A percentile compares a stretch with the other conserved stretches of the same genome.
phyloP scores from a whole-genome alignment of 306 rosid genomes.

The Quercus suber region DNA sequence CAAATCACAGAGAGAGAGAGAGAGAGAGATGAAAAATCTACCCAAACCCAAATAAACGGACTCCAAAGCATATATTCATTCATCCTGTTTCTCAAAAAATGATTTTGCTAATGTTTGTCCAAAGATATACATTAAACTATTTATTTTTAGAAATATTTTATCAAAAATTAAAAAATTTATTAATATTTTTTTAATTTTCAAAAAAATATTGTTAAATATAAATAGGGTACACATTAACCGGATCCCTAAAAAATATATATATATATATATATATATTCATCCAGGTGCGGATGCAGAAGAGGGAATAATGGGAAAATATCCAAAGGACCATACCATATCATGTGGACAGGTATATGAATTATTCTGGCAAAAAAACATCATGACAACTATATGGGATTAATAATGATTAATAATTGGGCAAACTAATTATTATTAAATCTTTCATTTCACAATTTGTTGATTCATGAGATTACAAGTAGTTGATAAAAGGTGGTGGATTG shows the following conservation, averaged over 20 bases:
- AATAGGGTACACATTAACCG: too few relatives aligned
- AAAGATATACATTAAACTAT: too few relatives aligned
- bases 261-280: too few relatives aligned
- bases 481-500: too few relatives aligned
- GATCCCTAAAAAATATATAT: too few relatives aligned
- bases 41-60: not conserved
- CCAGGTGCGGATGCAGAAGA: not conserved
- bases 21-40: not conserved
- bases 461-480: rapidly evolving
- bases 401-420: not conserved
- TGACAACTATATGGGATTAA: not conserved
- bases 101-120: too few relatives aligned
- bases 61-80: not conserved
- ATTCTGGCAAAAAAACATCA: not conserved
- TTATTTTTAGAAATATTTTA: too few relatives aligned
- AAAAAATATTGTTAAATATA: too few relatives aligned
- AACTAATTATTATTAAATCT: too few relatives aligned
- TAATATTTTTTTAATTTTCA: too few relatives aligned
- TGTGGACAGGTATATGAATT: conserved; percentile 11
- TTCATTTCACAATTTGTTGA: too few relatives aligned
- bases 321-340: conserved; percentile 1
- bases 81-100: not conserved
- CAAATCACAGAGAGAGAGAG: not conserved
- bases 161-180: too few relatives aligned
- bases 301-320: conserved; percentile 8